These are phyloP conservation scores for Lanmaoa pseudosensibilis DNA, from an alignment of 768 basidiomycete species.

Conservation along the genomic window DNA sequence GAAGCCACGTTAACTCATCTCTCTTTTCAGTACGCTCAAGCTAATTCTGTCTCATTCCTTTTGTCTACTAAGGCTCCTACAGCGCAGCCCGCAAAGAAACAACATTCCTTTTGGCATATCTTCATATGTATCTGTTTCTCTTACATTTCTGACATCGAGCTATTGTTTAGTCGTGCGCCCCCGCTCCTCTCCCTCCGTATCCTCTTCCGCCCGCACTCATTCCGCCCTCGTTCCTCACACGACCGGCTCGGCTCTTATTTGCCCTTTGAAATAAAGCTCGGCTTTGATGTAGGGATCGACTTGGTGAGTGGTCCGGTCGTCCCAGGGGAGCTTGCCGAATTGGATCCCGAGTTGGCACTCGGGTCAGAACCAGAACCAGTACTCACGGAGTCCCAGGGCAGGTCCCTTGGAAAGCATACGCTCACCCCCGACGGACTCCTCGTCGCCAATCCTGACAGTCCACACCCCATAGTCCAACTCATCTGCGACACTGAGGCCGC, in stretches of 20 bases:
- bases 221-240: neutral
- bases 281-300: neutral
- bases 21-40: too few species aligned
- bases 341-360: neutral
- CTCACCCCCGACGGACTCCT: slow-evolving; percentile 32
- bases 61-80: too few species aligned
- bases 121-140: too few species aligned
- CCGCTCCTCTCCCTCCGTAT: neutral
- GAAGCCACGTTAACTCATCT: too few species aligned
- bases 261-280: neutral
- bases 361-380: neutral
- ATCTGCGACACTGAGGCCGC: slow-evolving; percentile 35
- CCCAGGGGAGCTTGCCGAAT: neutral
- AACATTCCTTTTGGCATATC: too few species aligned
- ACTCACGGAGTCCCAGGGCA: neutral
- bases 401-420: slow-evolving; percentile 18
- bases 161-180: too few species aligned
- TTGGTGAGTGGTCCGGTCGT: neutral
- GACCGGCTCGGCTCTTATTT: too few species aligned
- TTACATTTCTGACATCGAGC: too few species aligned
- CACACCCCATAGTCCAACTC: slow-evolving; percentile 47
- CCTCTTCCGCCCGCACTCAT: neutral
- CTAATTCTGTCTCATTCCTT: too few species aligned
- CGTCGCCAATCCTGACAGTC: slow-evolving; percentile 34
- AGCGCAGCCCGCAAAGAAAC: too few species aligned